phyloP scores from a whole-genome alignment of 1,139 yeast species.

The Yamadazyma oceani region DNA sequence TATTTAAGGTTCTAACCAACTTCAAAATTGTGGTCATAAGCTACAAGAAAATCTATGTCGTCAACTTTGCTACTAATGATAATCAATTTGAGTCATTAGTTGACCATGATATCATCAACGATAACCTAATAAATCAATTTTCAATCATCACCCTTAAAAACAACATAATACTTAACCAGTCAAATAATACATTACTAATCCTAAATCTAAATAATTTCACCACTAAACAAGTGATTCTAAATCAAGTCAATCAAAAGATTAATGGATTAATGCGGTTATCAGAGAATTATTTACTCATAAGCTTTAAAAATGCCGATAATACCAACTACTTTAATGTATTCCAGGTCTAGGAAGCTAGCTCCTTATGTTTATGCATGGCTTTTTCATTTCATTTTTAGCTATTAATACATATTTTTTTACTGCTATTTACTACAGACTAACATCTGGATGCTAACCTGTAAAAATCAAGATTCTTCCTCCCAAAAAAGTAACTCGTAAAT shows the following conservation, averaged over 20 bases:
- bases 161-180: conserved; percentile 14
- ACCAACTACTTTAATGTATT: conserved; percentile 14
- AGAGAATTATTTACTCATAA: conserved; percentile 14
- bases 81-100: conserved; percentile 10
- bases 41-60: conserved; percentile 10
- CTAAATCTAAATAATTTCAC: conserved; percentile 13
- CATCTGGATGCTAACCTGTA: conserved; percentile 3
- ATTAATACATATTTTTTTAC: too few species aligned
- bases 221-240: conserved; percentile 9
- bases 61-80: conserved; percentile 8
- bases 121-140: conserved; percentile 16
- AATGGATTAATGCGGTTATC: conserved; percentile 16
- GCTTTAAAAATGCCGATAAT: conserved; percentile 14
- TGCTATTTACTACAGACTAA: too few species aligned
- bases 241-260: conserved; percentile 11
- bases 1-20: conserved; percentile 10
- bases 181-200: conserved; percentile 13
- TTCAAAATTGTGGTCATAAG: conserved; percentile 13
- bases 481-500: neutral
- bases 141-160: conserved; percentile 14
- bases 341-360: conserved; percentile 12
- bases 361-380: too few species aligned
- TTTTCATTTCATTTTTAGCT: too few species aligned
- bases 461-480: neutral
- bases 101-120: conserved; percentile 13